Conservation (phyloP, 805 yeast genomes). For the Hanseniaspora opuntiae region DNA sequence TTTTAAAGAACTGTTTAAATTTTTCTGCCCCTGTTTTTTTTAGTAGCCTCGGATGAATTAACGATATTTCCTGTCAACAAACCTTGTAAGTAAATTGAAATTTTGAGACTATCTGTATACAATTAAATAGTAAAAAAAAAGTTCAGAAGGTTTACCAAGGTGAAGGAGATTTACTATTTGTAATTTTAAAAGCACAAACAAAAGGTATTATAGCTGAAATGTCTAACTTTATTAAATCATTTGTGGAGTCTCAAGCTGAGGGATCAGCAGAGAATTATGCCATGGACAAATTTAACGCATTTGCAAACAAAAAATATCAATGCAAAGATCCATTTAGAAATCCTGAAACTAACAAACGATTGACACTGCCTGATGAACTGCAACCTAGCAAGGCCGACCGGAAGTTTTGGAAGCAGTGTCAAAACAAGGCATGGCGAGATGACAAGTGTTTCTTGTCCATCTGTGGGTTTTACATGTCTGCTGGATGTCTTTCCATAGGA, state of each 20-base stretch:
- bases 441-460: slow-evolving; percentile 48
- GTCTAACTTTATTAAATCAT: background rate
- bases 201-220: background rate
- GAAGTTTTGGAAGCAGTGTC: slow-evolving; percentile 59
- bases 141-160: too few species aligned
- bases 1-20: background rate
- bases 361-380: slow-evolving; percentile 40
- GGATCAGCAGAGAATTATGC: slow-evolving; percentile 1
- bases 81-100: too few species aligned
- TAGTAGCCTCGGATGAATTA: too few species aligned
- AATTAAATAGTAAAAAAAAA: too few species aligned
- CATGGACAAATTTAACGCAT: slow-evolving; percentile 8
- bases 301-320: slow-evolving; percentile 5
- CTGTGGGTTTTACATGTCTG: slow-evolving; percentile 63
- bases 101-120: too few species aligned
- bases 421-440: slow-evolving; percentile 70
- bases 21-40: background rate
- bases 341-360: slow-evolving; percentile 38
- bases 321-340: slow-evolving; percentile 48
- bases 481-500: slow-evolving; percentile 53
- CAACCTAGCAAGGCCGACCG: slow-evolving; percentile 46
- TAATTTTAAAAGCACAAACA: background rate
- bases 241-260: slow-evolving; percentile 1
- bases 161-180: too few species aligned
- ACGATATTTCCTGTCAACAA: too few species aligned